Conservation (phyloP, 345 rosid genomes). For the Gossypium anomalum region DNA sequence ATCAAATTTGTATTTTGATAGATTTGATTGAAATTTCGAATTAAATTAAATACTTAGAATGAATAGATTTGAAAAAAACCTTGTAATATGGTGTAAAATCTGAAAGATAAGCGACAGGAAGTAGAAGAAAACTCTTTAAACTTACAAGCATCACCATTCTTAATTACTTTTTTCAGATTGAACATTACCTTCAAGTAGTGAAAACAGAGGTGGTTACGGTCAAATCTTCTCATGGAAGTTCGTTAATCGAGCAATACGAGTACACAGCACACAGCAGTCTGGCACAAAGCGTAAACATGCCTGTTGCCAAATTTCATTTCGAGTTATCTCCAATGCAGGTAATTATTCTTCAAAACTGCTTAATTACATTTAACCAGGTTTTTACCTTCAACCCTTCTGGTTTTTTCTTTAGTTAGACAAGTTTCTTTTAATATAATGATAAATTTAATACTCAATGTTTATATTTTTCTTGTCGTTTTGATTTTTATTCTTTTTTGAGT, state of each 20-base stretch:
- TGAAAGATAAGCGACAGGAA: background rate
- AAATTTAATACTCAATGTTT: too few species aligned
- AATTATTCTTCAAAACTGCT: constrained; percentile 6
- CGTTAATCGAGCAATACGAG: constrained; percentile 75
- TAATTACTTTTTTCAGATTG: constrained; percentile 54
- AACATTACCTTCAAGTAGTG: constrained; percentile 92
- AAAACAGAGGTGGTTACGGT: constrained; percentile 76
- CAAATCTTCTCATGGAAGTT: constrained; percentile 34
- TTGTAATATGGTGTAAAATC: background rate
- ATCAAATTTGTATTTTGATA: too few species aligned
- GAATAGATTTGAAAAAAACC: too few species aligned
- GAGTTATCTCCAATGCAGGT: constrained; percentile 99
- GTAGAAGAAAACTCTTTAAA: background rate
- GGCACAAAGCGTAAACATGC: constrained; percentile 62
- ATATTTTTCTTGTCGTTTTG: too few species aligned
- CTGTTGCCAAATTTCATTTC: constrained; percentile 80
- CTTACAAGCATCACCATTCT: constrained; percentile 3
- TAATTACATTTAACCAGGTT: background rate
- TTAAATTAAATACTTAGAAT: too few species aligned
- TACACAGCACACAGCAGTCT: constrained; percentile 95
- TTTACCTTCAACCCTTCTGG: background rate
- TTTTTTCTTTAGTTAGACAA: background rate
- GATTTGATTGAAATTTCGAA: too few species aligned
- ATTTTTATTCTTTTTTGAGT: too few species aligned
- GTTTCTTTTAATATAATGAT: background rate